These are phyloP conservation scores for Colletotrichum liaoningense DNA, from an alignment of 2,329 filamentous ascomycete genomes.

Conservation along the genomic window DNA sequence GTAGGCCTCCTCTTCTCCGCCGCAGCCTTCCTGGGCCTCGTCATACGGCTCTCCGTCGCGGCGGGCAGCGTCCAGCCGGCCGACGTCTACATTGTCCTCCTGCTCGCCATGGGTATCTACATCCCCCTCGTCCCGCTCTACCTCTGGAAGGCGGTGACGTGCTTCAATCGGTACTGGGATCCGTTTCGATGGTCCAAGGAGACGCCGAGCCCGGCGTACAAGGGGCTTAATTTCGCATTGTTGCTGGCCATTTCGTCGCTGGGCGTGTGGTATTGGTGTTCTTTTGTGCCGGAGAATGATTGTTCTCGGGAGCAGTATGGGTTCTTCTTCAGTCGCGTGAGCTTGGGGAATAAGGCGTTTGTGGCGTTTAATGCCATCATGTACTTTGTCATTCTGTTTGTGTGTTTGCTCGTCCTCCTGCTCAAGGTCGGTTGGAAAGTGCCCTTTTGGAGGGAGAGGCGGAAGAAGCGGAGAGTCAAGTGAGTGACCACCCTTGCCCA, in stretches of 20 bases:
- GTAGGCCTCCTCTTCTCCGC: constrained; percentile 47
- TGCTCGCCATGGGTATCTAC: constrained; percentile 45
- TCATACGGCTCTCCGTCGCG: constrained; percentile 40
- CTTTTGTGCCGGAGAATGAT: constrained; percentile 39
- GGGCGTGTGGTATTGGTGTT: constrained; percentile 47
- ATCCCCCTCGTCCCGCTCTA: constrained; percentile 47
- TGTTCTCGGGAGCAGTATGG: constrained; percentile 43
- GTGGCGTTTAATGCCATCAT: constrained; percentile 45
- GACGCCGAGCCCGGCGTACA: constrained; percentile 40
- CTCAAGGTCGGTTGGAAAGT: constrained; percentile 40
- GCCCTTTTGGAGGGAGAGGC: constrained; percentile 30
- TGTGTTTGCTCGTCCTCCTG: constrained; percentile 40
- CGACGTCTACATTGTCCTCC: constrained; percentile 47
- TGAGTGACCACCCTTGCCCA: constrained; percentile 3
- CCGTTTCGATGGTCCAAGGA: constrained; percentile 44
- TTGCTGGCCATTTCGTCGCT: constrained; percentile 43
- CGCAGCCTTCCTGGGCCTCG: constrained; percentile 40
- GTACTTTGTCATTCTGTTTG: constrained; percentile 43
- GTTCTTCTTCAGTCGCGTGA: constrained; percentile 46
- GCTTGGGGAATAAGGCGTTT: constrained; percentile 42
- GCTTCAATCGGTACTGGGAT: constrained; percentile 45
- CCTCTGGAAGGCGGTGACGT: constrained; percentile 46
- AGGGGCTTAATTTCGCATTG: constrained; percentile 40
- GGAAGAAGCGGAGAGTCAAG: constrained; percentile 40
- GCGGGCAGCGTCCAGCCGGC: constrained; percentile 38